phyloP scores from a whole-genome alignment of 1,284 basidiomycete species.

The Fomitopsis schrenkii region DNA sequence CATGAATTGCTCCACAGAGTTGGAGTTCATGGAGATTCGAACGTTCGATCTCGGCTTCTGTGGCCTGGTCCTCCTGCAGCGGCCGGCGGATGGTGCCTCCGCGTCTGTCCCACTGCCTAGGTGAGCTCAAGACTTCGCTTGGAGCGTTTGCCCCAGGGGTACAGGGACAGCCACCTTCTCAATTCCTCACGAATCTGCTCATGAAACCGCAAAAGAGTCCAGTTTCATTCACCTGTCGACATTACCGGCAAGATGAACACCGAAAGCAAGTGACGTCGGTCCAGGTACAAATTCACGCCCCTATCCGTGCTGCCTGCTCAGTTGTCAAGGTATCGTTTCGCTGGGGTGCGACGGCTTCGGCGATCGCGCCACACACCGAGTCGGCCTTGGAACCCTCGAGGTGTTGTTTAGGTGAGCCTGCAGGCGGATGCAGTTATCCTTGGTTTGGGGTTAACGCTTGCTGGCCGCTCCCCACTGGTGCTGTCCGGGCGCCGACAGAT shows the following conservation, averaged over 20 bases:
- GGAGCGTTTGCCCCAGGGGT: not conserved
- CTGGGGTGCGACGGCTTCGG: not conserved
- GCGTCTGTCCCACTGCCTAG: not conserved
- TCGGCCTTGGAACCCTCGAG: not conserved
- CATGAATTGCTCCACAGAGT: too few species aligned
- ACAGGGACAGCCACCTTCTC: too few species aligned
- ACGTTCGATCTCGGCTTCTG: not conserved
- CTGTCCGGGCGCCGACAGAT: not conserved
- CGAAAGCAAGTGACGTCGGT: not conserved
- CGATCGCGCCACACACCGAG: not conserved
- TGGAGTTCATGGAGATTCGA: too few species aligned
- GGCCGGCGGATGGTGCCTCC: not conserved
- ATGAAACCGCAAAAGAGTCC: too few species aligned
- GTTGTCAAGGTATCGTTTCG: not conserved
- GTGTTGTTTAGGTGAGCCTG: too few species aligned
- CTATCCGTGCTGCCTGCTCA: not conserved
- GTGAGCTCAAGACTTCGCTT: not conserved
- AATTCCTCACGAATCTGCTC: too few species aligned
- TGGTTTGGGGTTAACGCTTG: too few species aligned
- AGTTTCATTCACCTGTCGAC: too few species aligned
- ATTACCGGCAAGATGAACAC: not conserved
- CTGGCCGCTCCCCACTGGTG: not conserved
- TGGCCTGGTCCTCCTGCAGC: not conserved
- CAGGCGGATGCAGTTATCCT: too few species aligned
- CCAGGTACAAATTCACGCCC: not conserved